Conservation (phyloP, 257 asterid genomes). For the Primulina eburnea region DNA sequence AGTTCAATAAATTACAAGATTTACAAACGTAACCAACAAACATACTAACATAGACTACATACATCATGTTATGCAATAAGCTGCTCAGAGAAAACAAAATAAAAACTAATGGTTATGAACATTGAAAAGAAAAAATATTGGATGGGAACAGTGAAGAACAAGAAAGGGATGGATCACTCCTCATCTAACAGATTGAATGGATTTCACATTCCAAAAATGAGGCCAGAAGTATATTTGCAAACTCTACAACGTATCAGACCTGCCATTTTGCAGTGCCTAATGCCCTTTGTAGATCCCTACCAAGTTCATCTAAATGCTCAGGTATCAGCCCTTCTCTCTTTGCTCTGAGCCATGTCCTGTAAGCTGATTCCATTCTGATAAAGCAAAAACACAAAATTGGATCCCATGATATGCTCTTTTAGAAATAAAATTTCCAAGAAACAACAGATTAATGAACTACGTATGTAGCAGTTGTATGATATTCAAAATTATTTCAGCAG, state of each 20-base stretch:
- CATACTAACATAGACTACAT: neutral
- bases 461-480: neutral
- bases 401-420: neutral
- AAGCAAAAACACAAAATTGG: constrained; percentile 18
- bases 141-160: neutral
- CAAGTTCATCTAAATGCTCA: constrained; percentile 56
- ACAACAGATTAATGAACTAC: neutral
- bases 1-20: constrained; percentile 16
- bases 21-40: constrained; percentile 11
- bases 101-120: neutral
- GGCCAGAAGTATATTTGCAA: neutral
- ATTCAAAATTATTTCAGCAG: neutral
- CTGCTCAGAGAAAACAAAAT: neutral
- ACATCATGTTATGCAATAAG: neutral
- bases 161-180: neutral
- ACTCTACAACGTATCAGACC: constrained; percentile 40
- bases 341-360: constrained; percentile 69
- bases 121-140: neutral
- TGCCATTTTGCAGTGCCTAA: constrained; percentile 95
- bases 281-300: constrained; percentile 82
- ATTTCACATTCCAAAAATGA: neutral
- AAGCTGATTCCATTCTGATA: constrained; percentile 88
- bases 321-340: constrained; percentile 52
- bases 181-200: neutral
- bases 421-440: neutral